phyloP scores from a whole-genome alignment of 2,329 filamentous ascomycete genomes.

The Scorias spongiosa region DNA sequence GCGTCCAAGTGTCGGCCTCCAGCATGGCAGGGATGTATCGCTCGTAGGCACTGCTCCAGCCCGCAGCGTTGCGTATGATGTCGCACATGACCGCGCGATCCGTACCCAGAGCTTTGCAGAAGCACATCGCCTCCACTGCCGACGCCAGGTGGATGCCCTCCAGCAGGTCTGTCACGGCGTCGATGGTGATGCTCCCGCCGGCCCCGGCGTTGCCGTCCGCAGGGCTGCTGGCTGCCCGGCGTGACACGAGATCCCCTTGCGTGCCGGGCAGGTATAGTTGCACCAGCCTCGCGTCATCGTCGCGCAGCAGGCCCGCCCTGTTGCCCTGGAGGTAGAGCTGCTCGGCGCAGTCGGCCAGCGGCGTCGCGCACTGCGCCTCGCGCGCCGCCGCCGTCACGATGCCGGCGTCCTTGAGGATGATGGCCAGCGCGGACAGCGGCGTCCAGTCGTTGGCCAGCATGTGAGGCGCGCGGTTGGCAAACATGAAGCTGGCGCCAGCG shows the following conservation, averaged over 20 bases:
- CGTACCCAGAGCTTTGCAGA: conserved; percentile 30
- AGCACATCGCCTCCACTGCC: conserved; percentile 32
- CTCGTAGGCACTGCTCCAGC: conserved; percentile 30
- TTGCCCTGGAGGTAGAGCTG: conserved; percentile 48
- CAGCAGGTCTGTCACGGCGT: conserved; percentile 26
- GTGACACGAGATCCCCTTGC: conserved; percentile 16
- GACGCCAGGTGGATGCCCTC: conserved; percentile 34
- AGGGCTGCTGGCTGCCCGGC: conserved; percentile 13
- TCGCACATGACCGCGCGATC: conserved; percentile 31
- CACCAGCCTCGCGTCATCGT: conserved; percentile 42
- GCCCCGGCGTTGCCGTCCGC: conserved; percentile 23
- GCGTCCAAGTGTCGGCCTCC: conserved; percentile 19
- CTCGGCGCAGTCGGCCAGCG: conserved; percentile 47
- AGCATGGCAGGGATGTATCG: conserved; percentile 21
- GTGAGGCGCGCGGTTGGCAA: conserved; percentile 39
- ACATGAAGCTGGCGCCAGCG: conserved; percentile 37
- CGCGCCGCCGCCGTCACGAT: conserved; percentile 55
- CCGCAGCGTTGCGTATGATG: conserved; percentile 33
- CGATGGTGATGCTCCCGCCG: conserved; percentile 19
- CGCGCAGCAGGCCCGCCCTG: conserved; percentile 38
- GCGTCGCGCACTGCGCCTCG: conserved; percentile 41
- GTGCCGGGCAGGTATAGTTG: conserved; percentile 32
- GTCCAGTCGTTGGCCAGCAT: conserved; percentile 38
- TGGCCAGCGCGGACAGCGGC: conserved; percentile 28
- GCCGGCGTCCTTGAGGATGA: conserved; percentile 35